These are phyloP conservation scores for Backusella tuberculispora DNA, from an alignment of 192 early-diverging fungal species.

Conservation along the genomic window DNA sequence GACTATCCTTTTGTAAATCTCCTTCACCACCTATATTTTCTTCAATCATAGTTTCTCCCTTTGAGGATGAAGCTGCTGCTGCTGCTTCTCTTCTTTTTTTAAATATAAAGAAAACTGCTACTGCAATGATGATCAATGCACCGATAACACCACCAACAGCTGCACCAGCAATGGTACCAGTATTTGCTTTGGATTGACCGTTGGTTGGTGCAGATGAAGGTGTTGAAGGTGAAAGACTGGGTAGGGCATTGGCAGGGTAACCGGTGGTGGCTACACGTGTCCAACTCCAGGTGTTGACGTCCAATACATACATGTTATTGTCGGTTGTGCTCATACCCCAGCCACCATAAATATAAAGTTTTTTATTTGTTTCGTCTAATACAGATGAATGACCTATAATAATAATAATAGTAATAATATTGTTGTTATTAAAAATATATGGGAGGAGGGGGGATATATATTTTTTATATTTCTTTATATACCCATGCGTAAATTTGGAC, in stretches of 20 bases:
- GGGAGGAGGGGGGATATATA: neutral
- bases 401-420: neutral
- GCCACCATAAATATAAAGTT: constrained; percentile 74
- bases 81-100: neutral
- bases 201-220: no score
- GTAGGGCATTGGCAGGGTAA: neutral
- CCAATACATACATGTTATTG: constrained; percentile 67
- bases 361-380: constrained; percentile 49
- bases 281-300: constrained; percentile 65
- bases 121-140: constrained; percentile 20
- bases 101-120: constrained; percentile 29
- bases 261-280: constrained; percentile 47
- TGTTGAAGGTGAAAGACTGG: neutral
- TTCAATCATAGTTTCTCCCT: neutral
- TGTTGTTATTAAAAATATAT: neutral
- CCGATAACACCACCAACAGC: constrained; percentile 38
- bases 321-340: constrained; percentile 54
- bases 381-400: constrained; percentile 68
- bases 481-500: constrained; percentile 57
- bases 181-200: constrained; percentile 24
- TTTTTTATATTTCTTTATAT: neutral
- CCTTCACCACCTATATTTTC: neutral
- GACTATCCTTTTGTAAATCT: constrained; percentile 7
- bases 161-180: constrained; percentile 45
- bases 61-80: neutral